Evolutionary conservation across 129 eudicot species (phyloP).

Genomic region (Logfia minima): DNA sequence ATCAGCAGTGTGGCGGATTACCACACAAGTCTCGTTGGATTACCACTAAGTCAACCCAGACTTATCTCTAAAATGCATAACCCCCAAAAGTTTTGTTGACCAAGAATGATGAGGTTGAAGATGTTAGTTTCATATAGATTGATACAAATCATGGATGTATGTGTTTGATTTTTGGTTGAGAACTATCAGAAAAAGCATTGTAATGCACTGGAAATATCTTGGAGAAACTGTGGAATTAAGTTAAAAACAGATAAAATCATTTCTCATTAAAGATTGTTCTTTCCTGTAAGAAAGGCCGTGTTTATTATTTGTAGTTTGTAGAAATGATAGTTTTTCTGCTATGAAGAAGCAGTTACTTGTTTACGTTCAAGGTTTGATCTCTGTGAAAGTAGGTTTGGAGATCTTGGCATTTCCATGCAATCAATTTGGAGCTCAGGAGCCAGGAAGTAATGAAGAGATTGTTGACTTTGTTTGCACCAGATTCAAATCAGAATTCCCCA

Average conservation of each 20-base stretch:
- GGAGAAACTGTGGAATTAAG: neutral
- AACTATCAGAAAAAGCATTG: neutral
- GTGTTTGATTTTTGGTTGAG: neutral
- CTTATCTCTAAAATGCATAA: neutral
- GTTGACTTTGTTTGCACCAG: constrained; percentile 79
- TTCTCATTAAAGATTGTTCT: neutral
- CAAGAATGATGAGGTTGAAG: neutral
- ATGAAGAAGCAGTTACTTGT: neutral
- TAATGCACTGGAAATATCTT: neutral
- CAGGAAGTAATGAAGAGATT: constrained; percentile 75
- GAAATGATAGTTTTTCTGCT: neutral
- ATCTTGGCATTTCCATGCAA: constrained; percentile 94
- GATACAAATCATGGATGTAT: neutral
- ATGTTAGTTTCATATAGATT: neutral
- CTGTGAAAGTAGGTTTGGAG: constrained; percentile 60
- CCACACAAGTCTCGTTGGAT: neutral
- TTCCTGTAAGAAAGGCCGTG: neutral
- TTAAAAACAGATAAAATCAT: neutral
- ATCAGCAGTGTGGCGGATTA: neutral
- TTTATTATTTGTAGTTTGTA: neutral
- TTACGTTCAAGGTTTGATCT: constrained; percentile 4
- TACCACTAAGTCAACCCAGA: neutral
- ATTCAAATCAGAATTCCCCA: constrained; percentile 86
- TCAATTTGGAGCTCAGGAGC: constrained; percentile 90
- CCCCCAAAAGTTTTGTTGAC: neutral